phyloP scores from a whole-genome alignment of 768 basidiomycete genomes.

The Cystofilobasidium ferigula region DNA sequence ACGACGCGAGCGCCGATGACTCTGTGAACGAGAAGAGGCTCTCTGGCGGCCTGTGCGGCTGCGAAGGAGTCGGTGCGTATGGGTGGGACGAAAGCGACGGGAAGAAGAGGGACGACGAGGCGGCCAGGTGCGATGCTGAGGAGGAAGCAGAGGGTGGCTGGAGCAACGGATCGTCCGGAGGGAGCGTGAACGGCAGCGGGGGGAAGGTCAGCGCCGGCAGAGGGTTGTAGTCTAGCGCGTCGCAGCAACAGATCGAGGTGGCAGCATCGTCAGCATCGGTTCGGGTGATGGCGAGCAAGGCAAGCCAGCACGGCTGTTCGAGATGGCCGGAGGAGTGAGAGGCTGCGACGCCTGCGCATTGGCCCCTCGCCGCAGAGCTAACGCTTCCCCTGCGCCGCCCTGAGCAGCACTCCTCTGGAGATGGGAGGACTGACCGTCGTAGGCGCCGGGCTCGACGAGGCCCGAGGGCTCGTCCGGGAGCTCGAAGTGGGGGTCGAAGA shows the following conservation, averaged over 20 bases:
- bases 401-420: no score
- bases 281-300: no score
- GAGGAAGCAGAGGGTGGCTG: no score
- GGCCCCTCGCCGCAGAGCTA: no score
- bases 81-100: no score
- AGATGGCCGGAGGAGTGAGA: not conserved
- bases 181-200: conserved; percentile 18
- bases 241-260: not conserved
- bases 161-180: not conserved
- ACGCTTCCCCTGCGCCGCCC: no score
- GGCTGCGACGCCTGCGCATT: no score
- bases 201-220: conserved; percentile 9
- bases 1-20: conserved; percentile 19
- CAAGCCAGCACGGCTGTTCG: not conserved
- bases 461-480: not conserved
- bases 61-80: no score
- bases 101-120: not conserved
- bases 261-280: not conserved
- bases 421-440: not conserved
- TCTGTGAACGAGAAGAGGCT: conserved; percentile 21
- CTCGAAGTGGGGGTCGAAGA: conserved; percentile 4
- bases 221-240: conserved; percentile 19
- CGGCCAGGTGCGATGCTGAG: not conserved
- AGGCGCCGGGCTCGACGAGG: not conserved
- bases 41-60: no score